Evolutionary conservation across 768 basidiomycete species (phyloP), one percentile per base, ranked within the genome.

Genomic region (Auriscalpium orientale): DNA sequence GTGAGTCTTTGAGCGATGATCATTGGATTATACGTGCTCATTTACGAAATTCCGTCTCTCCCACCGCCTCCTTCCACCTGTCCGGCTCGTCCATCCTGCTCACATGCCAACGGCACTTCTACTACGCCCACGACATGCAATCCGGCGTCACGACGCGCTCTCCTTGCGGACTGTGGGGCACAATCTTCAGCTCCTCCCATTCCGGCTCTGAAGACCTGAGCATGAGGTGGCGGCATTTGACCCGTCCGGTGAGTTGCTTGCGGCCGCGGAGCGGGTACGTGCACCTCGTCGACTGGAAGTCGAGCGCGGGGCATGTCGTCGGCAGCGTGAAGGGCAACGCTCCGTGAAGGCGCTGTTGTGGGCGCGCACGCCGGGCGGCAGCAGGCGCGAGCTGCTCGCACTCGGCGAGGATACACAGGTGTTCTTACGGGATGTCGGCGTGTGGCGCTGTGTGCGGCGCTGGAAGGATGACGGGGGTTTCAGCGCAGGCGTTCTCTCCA

Each of bases 91-190:
- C 83, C 37, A 74, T 98, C 56, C 82, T 98, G 52, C 79, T 98
- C 74, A 68, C 85, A 1, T 95, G 95, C 1, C 82, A 84, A 11
- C 83, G 95, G 6, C 97, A 95, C 0, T 98, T 85, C 73, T 97
- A 89, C 76, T 95, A 87, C 70, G 87, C 89, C 1, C 93, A 94
- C 69, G 95, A 97, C 68, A 81, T 97, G n/a, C 85, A 90, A 70
- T 81, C 83, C 0, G 89, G 88, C 8, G 66, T 79, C 9, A 80
- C 85, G 22, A 70, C 71, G n/a, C 76, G 76, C 49, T 84, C 82
- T 0, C 79, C 82, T 8, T 77, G 82, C n/a, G 82, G 90, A 3
- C 73, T 95, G 3, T 92, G 90, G 88, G 88, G 89, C 5, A 86
- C 87, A 7, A 83, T 84, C 0, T 88, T 82, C 63, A 58, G 60